Conservation (phyloP, 257 asterid genomes). For the Echites panduratus region DNA sequence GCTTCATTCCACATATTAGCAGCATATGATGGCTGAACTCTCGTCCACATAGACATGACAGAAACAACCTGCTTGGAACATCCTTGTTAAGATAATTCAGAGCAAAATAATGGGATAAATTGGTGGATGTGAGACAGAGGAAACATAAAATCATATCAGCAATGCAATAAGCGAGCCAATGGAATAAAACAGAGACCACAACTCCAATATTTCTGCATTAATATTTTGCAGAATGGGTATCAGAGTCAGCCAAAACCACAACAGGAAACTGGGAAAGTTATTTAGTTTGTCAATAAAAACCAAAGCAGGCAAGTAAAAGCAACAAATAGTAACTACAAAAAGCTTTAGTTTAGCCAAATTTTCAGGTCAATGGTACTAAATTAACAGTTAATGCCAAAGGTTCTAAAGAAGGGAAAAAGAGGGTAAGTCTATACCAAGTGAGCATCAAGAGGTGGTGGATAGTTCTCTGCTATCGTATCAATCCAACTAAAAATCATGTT, state of each 20-base stretch:
- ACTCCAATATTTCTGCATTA: neutral
- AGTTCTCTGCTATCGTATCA: conserved; percentile 88
- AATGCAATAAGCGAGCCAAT: neutral
- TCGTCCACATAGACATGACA: conserved; percentile 99
- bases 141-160: neutral
- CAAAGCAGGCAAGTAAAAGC: neutral
- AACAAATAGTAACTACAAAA: neutral
- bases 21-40: conserved; percentile 99
- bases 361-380: neutral
- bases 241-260: neutral
- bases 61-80: conserved; percentile 68
- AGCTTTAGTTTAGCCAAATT: neutral
- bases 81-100: conserved; percentile 12
- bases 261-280: neutral
- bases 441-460: conserved; percentile 99
- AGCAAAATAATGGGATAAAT: neutral
- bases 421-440: conserved; percentile 68
- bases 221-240: neutral
- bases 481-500: conserved; percentile 99
- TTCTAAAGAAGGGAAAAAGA: neutral
- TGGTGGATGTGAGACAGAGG: neutral
- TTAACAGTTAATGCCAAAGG: neutral
- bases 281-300: neutral
- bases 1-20: conserved; percentile 99
- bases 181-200: neutral